Conservation (phyloP, 2,329 filamentous ascomycete species). For the Cercospora zeae-maydis region DNA sequence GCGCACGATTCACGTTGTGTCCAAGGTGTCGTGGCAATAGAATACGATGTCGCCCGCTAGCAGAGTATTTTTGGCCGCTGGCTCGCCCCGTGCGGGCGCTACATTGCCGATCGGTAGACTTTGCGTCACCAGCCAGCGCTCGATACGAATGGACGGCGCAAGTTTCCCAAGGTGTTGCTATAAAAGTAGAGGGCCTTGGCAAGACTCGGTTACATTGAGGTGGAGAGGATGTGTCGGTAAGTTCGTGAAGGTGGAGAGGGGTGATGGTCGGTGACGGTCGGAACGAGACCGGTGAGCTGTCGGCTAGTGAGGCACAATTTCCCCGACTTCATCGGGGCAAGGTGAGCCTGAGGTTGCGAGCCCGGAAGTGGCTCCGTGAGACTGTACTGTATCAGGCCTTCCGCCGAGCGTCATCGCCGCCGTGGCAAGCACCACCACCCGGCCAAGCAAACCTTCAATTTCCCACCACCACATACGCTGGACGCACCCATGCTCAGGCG, state of each 20-base stretch:
- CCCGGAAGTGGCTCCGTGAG: background rate
- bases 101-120: background rate
- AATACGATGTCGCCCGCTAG: background rate
- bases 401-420: background rate
- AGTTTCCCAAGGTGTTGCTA: background rate
- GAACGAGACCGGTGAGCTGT: background rate
- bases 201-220: background rate
- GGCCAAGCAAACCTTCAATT: background rate
- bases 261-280: background rate
- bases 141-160: background rate
- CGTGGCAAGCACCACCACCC: background rate
- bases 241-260: background rate
- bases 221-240: background rate
- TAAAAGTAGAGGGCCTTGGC: background rate
- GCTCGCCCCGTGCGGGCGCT: background rate
- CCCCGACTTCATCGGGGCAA: background rate
- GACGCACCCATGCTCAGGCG: too few species aligned
- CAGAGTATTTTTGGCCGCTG: background rate
- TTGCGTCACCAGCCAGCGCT: background rate
- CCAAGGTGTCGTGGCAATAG: background rate
- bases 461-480: too few species aligned
- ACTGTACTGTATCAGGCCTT: background rate
- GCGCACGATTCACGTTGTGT: background rate
- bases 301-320: background rate
- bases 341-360: background rate